These are phyloP conservation scores for Boletellus sp. DNA, from an alignment of 768 basidiomycete genomes.

Conservation along the genomic window DNA sequence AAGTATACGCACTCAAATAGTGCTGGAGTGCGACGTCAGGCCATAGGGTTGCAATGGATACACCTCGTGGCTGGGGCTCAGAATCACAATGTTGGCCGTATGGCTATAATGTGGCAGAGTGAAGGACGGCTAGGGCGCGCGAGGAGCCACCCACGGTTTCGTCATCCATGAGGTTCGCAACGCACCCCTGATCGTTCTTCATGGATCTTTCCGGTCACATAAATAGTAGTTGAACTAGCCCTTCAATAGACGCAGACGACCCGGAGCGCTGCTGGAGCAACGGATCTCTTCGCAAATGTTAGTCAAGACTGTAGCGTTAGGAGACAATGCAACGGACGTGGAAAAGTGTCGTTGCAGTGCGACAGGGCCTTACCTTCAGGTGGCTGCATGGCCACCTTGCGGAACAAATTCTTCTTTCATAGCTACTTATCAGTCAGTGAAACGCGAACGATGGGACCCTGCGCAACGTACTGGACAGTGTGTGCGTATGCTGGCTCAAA, in stretches of 20 bases:
- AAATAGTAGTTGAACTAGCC: not conserved
- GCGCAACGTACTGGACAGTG: not conserved
- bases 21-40: not conserved
- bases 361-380: not conserved
- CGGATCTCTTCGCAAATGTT: not conserved
- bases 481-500: not conserved
- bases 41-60: not conserved
- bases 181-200: not conserved
- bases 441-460: not conserved
- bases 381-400: slow-evolving; percentile 7
- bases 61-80: slow-evolving; percentile 1
- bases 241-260: not conserved
- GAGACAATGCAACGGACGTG: not conserved
- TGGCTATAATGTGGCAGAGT: slow-evolving; percentile 1
- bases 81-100: not conserved
- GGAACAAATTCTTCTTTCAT: not conserved
- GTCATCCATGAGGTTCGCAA: slow-evolving; percentile 5
- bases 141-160: slow-evolving; percentile 1
- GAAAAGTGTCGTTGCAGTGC: not conserved
- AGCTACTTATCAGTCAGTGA: not conserved
- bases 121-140: slow-evolving; percentile 1
- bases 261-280: too few relatives aligned
- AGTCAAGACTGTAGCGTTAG: too few relatives aligned
- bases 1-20: slow-evolving; percentile 7
- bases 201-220: not conserved